These are phyloP conservation scores for Phytomonas sp. DNA, from an alignment of 208 protist species.

Conservation along the genomic window DNA sequence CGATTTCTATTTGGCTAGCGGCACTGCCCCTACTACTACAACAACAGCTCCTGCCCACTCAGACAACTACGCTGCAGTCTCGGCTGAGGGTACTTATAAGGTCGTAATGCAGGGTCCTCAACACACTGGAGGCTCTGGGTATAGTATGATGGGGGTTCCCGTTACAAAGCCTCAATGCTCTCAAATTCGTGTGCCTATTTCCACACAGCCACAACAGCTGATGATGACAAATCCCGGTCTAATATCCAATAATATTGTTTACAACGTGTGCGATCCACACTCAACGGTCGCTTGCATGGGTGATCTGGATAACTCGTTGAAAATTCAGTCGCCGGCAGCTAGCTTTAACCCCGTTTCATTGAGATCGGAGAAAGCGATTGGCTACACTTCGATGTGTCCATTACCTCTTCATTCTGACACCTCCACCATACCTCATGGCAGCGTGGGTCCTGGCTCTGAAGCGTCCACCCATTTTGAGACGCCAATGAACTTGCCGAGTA, in stretches of 20 bases:
- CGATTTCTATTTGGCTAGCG: background rate
- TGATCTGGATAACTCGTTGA: background rate
- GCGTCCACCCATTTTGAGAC: background rate
- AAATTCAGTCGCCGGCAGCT: background rate
- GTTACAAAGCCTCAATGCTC: background rate
- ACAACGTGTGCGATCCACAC: background rate
- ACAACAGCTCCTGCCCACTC: background rate
- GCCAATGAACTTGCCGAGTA: background rate
- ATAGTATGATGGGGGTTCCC: background rate
- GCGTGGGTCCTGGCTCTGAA: background rate
- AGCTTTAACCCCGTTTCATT: background rate
- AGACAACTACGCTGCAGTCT: background rate
- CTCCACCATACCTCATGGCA: background rate
- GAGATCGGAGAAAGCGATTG: background rate
- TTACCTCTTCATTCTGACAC: background rate
- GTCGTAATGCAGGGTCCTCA: background rate
- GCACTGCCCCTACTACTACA: background rate
- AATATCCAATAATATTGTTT: background rate
- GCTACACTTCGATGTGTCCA: background rate
- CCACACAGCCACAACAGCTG: background rate
- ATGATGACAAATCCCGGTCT: background rate
- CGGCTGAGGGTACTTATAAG: background rate
- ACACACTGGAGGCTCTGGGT: background rate
- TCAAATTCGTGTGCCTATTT: background rate
- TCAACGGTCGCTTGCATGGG: background rate